Evolutionary conservation across 2,329 filamentous ascomycete species (phyloP).

Genomic region (Stenocarpella maydis): DNA sequence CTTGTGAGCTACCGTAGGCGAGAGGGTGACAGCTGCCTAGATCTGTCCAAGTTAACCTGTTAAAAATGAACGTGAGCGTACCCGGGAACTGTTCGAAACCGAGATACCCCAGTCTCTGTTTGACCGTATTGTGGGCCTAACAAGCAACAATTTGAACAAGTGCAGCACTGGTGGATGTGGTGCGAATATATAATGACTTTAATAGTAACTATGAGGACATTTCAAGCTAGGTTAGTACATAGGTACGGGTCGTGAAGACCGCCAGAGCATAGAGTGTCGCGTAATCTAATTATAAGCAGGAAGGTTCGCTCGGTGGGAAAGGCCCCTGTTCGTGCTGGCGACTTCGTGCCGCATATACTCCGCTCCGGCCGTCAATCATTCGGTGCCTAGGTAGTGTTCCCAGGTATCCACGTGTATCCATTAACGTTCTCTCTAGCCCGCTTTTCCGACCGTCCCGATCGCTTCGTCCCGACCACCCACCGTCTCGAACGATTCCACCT

Average conservation of each 20-base stretch:
- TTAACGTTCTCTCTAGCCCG: not conserved
- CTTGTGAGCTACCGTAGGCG: too few species aligned
- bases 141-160: not conserved
- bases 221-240: not conserved
- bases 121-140: not conserved
- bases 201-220: slow-evolving; percentile 10
- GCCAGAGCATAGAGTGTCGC: not conserved
- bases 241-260: not conserved
- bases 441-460: not conserved
- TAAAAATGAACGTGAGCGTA: too few species aligned
- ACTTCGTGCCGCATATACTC: not conserved
- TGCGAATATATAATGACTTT: not conserved
- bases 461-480: not conserved
- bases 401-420: slow-evolving; percentile 10
- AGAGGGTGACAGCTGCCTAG: too few species aligned
- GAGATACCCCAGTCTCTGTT: too few species aligned
- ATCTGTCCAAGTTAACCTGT: too few species aligned
- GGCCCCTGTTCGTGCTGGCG: not conserved
- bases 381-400: not conserved
- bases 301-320: not conserved
- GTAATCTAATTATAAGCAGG: slow-evolving; percentile 6
- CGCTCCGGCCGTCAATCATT: not conserved
- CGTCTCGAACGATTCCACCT: not conserved
- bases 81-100: too few species aligned
- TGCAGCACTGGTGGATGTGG: not conserved